Conservation (phyloP, 352 stramenopile species). For the Phytophthora palmivora region DNA sequence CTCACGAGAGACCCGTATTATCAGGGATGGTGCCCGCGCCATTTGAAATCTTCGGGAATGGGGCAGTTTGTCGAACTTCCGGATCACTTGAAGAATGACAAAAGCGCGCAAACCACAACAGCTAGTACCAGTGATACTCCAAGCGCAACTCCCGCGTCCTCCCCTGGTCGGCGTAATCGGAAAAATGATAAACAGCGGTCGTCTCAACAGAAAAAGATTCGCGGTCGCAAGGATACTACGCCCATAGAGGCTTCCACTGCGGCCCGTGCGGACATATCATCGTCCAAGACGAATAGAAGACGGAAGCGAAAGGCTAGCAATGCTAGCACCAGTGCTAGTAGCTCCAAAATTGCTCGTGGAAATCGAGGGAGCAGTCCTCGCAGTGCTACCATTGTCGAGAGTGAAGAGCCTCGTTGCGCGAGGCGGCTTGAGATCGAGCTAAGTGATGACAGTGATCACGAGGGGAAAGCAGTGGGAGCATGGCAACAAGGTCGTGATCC, state of each 20-base stretch:
- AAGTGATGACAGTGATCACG: conserved; percentile 43
- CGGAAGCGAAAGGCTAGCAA: conserved; percentile 51
- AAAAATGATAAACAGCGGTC: conserved; percentile 30
- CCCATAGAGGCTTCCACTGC: conserved; percentile 24
- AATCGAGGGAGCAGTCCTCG: conserved; percentile 17
- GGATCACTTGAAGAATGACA: conserved; percentile 58
- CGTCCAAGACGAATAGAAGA: conserved; percentile 55
- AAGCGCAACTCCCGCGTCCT: conserved; percentile 14
- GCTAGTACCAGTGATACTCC: conserved; percentile 6
- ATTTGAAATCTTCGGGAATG: conserved; percentile 79
- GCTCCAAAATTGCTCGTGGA: conserved; percentile 15
- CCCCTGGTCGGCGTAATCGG: conserved; percentile 13
- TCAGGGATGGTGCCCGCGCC: conserved; percentile 76
- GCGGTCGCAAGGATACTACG: conserved; percentile 34
- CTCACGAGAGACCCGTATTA: conserved; percentile 74
- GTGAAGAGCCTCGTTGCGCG: conserved; percentile 39
- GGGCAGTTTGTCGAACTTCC: conserved; percentile 68
- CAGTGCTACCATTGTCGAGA: conserved; percentile 18
- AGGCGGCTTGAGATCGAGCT: conserved; percentile 57
- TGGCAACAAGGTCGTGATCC: conserved; percentile 27
- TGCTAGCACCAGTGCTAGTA: conserved; percentile 15
- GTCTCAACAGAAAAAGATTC: conserved; percentile 31
- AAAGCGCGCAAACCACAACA: background rate
- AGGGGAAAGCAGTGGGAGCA: conserved; percentile 22
- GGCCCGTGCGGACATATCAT: conserved; percentile 37